Evolutionary conservation across 257 asterid species (phyloP).

Genomic region (Plantago major): DNA sequence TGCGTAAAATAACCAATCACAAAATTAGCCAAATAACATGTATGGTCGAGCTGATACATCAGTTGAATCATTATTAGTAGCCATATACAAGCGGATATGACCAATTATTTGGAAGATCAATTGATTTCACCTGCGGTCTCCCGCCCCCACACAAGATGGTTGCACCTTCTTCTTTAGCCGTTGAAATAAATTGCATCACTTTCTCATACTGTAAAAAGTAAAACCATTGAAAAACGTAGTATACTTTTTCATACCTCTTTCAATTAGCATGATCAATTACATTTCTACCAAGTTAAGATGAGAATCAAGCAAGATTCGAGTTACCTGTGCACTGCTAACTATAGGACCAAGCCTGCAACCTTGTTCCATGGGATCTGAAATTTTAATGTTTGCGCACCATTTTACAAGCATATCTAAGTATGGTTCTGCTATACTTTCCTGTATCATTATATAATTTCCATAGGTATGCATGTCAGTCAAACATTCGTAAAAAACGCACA

Average conservation of each 20-base stretch:
- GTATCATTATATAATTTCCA: constrained; percentile 8
- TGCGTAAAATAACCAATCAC: constrained; percentile 26
- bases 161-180: constrained; percentile 67
- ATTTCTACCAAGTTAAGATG: no score
- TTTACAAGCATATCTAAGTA: constrained; percentile 48
- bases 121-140: constrained; percentile 47
- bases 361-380: constrained; percentile 60
- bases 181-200: constrained; percentile 47
- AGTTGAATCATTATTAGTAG: background rate
- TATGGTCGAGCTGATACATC: no score
- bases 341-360: constrained; percentile 69
- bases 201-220: constrained; percentile 45
- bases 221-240: no score
- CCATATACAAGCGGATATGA: no score
- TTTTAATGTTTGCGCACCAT: constrained; percentile 52
- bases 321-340: constrained; percentile 41
- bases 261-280: no score
- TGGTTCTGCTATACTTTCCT: constrained; percentile 55
- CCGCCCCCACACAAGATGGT: constrained; percentile 56
- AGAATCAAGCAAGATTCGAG: no score
- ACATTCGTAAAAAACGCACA: background rate
- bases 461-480: no score
- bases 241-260: no score
- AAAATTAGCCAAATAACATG: background rate
- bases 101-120: no score